These are phyloP conservation scores for Suhomyces canberraensis DNA, from an alignment of 805 yeast species.

Conservation along the genomic window DNA sequence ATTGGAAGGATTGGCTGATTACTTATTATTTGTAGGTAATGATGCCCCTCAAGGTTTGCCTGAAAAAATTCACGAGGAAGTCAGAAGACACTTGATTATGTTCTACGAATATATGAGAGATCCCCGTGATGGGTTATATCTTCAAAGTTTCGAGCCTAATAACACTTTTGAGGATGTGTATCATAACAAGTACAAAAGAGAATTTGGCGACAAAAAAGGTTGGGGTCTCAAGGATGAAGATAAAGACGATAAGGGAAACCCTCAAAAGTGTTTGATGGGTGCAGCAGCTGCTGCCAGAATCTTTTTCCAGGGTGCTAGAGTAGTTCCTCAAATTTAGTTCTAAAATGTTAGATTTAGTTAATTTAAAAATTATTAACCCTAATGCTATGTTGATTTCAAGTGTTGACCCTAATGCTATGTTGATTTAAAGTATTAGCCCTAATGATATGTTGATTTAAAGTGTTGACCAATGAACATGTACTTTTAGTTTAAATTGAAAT, in stretches of 20 bases:
- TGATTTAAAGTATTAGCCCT: too few relatives aligned
- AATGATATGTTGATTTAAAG: too few relatives aligned
- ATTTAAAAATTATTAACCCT: too few relatives aligned
- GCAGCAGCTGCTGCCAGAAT: constrained; percentile 66
- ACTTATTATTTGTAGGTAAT: constrained; percentile 47
- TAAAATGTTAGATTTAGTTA: too few relatives aligned
- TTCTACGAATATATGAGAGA: constrained; percentile 57
- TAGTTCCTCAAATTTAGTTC: constrained; percentile 32
- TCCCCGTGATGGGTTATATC: constrained; percentile 56
- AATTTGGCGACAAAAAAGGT: constrained; percentile 54
- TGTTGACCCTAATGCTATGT: too few relatives aligned
- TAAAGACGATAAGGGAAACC: constrained; percentile 42
- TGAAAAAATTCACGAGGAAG: constrained; percentile 39
- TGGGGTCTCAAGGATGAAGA: constrained; percentile 52
- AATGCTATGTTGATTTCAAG: too few relatives aligned
- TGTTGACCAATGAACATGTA: not conserved
- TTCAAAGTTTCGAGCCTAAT: constrained; percentile 58
- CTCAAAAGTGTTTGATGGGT: constrained; percentile 57
- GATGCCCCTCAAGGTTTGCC: constrained; percentile 37
- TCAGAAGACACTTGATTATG: constrained; percentile 52
- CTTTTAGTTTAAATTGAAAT: too few relatives aligned
- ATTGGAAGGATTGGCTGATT: constrained; percentile 68
- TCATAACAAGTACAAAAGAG: constrained; percentile 44
- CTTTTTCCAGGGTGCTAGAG: constrained; percentile 65
- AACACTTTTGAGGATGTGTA: constrained; percentile 48